phyloP scores from a whole-genome alignment of 2,329 filamentous ascomycete species.

The Paracoccidioides brasiliensis region DNA sequence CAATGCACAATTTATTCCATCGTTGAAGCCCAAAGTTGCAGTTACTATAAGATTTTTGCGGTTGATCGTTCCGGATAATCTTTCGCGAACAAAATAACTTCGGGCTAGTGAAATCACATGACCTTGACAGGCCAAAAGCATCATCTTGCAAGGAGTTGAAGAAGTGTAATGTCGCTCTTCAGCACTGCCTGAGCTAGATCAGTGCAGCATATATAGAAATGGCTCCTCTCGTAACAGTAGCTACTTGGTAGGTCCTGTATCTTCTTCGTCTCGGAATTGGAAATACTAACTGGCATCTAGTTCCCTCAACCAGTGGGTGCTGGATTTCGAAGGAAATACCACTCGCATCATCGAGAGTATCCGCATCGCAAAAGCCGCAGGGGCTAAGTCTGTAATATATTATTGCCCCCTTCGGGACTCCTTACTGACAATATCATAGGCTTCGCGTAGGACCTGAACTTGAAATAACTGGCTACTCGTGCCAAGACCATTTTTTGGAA shows the following conservation, averaged over 20 bases:
- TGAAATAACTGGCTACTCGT: conserved; percentile 13
- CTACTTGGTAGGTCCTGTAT: conserved; percentile 3
- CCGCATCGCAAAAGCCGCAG: conserved; percentile 41
- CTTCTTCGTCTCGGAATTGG: neutral
- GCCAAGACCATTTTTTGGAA: conserved; percentile 11
- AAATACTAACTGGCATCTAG: conserved; percentile 1
- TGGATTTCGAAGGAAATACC: conserved; percentile 51
- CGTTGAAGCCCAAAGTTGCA: neutral
- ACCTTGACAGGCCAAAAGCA: neutral
- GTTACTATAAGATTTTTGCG: too few species aligned
- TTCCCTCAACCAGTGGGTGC: conserved; percentile 21
- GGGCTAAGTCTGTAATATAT: conserved; percentile 28
- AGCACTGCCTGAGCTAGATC: neutral
- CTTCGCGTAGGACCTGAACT: conserved; percentile 43
- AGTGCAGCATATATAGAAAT: neutral
- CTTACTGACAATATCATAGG: neutral
- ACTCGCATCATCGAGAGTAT: conserved; percentile 52
- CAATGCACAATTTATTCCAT: neutral
- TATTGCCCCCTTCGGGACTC: neutral
- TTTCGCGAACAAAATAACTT: too few species aligned
- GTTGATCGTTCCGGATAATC: too few species aligned
- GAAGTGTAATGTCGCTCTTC: neutral
- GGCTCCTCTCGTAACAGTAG: conserved; percentile 4
- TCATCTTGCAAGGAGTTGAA: neutral
- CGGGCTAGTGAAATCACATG: neutral